Conservation (phyloP, 225 moss, liverwort and hornwort species). For the Bryoerythrophyllum caledonicum region DNA sequence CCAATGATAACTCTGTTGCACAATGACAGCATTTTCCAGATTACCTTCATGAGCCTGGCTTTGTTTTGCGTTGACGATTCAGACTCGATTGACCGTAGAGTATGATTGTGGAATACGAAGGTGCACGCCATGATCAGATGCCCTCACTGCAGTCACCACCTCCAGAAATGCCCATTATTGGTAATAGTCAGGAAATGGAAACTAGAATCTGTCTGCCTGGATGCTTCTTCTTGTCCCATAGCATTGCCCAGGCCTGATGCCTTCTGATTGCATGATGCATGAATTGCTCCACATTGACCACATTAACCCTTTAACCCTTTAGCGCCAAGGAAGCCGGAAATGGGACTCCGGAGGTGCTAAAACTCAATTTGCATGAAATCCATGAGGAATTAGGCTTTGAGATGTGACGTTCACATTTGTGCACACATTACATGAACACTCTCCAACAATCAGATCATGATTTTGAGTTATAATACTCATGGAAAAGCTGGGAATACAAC, state of each 20-base stretch:
- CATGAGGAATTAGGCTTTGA: no score
- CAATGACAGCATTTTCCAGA: neutral
- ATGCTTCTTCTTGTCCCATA: neutral
- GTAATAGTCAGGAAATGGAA: neutral
- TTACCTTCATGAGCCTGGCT: neutral
- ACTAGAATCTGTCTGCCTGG: neutral
- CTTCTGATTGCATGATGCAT: neutral
- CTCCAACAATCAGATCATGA: no score
- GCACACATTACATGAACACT: no score
- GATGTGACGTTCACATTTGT: no score
- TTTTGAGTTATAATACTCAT: no score
- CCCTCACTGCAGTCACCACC: constrained; percentile 4
- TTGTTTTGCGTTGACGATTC: neutral
- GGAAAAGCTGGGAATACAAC: no score
- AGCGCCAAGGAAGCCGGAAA: no score
- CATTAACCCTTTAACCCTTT: no score
- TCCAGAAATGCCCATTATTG: neutral
- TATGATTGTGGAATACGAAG: constrained; percentile 12
- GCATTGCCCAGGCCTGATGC: neutral
- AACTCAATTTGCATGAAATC: no score
- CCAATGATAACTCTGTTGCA: neutral
- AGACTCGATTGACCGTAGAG: neutral
- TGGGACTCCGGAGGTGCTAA: no score
- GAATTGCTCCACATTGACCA: neutral
- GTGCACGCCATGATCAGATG: neutral